Evolutionary conservation across 192 early-diverging fungal species (phyloP), one percentile per base, ranked within the genome.

Genomic region (Rhizophagus sp.): DNA sequence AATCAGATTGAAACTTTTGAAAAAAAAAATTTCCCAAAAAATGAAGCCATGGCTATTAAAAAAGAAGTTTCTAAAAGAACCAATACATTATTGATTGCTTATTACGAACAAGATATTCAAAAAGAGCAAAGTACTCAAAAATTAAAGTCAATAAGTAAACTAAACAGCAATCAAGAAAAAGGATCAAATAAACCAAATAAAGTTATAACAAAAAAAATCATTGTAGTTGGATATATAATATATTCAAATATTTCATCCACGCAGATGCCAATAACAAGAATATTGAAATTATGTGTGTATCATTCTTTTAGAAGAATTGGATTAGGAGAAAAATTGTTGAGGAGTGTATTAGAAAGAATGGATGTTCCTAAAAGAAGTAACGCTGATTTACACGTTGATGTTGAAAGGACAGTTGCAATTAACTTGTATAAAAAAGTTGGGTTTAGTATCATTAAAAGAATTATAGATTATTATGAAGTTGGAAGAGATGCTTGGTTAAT

Each of bases 191-290:
- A 27, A n/a, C 4, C 10, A 73, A 30, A 25, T 27, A 24, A 12
- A 4, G 4, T 8, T 7, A 75, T 33, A 75, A 30, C 62, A 33
- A 19, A 34, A 63, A 4, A 63, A 76, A 30, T 61, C 39, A 49
- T 77, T 17, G 27, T 66, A 77, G 64, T 77, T 49, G 75, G 75
- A 63, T 77, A 77, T 50, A 22, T 77, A 47, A 77, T 77, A 67
- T 77, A 77, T 63, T 77, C 63, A 10, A 13, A 41, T 49, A 47
- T n/a, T 49, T 66, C 62, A 61, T 50, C 13, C 3, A 27, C 75
- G 22, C 34, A 24, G 11, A 47, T 66, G 44, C 75, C 75, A 33
- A 5, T 77, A 24, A 77, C 75, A 49, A 50, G 25, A 61, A 77
- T 77, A n/a, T 27, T 77, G 30, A 77, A 77, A 66, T 41, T 77